Percentiles rank a stretch among this genome's conserved stretches.
These are phyloP conservation scores for Calocybe gambosa DNA, from an alignment of 1,284 basidiomycete species.

Conservation along the genomic window DNA sequence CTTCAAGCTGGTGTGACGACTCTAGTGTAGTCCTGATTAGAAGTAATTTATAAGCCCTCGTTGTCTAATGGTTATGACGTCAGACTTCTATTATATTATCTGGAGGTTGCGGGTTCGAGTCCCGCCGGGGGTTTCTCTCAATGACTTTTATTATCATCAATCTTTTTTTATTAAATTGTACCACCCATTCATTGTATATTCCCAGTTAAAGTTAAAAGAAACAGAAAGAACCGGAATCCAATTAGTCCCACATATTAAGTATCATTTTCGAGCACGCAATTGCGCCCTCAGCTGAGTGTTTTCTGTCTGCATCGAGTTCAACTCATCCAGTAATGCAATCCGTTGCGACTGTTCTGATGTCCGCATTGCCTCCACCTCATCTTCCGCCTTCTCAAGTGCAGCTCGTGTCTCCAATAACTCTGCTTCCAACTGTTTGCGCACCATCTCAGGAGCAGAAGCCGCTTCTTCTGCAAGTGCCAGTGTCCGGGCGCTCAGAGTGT, in stretches of 20 bases:
- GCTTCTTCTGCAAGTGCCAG: slow-evolving; percentile 74
- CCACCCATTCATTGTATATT: too few species aligned
- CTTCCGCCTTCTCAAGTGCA: slow-evolving; percentile 40
- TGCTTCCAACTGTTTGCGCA: slow-evolving; percentile 52
- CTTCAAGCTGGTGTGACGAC: not conserved
- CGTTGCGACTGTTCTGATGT: slow-evolving; percentile 64
- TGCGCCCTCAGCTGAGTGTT: slow-evolving; percentile 66
- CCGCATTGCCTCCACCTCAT: slow-evolving; percentile 54
- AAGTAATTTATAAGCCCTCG: slow-evolving; percentile 11
- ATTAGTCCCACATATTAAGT: not conserved
- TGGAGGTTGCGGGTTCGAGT: slow-evolving; percentile 66
- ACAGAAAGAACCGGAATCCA: too few species aligned
- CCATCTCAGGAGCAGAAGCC: slow-evolving; percentile 50
- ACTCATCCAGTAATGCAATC: slow-evolving; percentile 69
- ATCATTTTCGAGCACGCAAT: slow-evolving; percentile 50
- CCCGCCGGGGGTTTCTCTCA: slow-evolving; percentile 45
- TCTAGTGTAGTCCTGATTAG: too few species aligned
- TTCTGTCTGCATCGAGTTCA: slow-evolving; percentile 73
- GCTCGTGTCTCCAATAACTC: slow-evolving; percentile 42
- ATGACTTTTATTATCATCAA: not conserved
- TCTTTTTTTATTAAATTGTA: not conserved
- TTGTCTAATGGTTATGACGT: slow-evolving; percentile 64
- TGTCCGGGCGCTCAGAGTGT: slow-evolving; percentile 64
- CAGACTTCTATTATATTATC: slow-evolving; percentile 51
- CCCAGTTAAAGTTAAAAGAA: too few species aligned